Base-by-base conservation (phyloP, 1,284 basidiomycete species). In the Peniophora sp. region DNA sequence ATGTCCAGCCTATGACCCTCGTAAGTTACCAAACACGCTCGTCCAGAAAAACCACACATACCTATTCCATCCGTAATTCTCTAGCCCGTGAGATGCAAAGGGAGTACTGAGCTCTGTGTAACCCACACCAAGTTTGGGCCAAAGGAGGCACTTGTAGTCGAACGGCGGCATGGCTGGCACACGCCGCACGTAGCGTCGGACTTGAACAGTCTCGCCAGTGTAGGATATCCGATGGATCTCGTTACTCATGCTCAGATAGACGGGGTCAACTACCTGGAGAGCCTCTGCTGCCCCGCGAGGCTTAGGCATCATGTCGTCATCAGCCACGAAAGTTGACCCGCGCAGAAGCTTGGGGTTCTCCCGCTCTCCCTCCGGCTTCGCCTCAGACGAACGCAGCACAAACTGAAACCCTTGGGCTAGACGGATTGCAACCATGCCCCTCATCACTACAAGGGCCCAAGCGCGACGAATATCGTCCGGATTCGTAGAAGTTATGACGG, bases 321-420 rank as follows among this genome's bases (percentile, higher is more conserved):
- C 79, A 17, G 67, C 66, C 53, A 75, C 64, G 60, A 79, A 83
- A 41, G 76, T 81, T 61, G 78, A 82, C 41, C 72, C 65, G 48
- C 78, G 72, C n/a, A 75, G 69, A 49, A 75, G 52, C 0, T 58
- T 53, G 34, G 54, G 60, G 3, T 61, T 59, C 12, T 60, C 54
- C 6, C 53, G 52, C 9, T 61, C 60, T 20, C 55, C 59, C 22
- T 58, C 60, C 14, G 24, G 54, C 2, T 46, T 49, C 24, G 54
- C 49, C 44, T 61, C 55, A 3, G 60, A 52, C 49, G 79, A 67
- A 55, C 72, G 69, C 25, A 87, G 72, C 43, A 97, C 85, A 61
- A 98, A 92, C 65, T 99, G 96, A 67, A 97, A 99, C n/a, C 96
- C 95, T 65, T 98, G 94, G 6, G 88, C 83, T 8, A 99, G 76